These are phyloP conservation scores for Plantago elongata DNA, from an alignment of 257 asterid species.

Conservation along the genomic window DNA sequence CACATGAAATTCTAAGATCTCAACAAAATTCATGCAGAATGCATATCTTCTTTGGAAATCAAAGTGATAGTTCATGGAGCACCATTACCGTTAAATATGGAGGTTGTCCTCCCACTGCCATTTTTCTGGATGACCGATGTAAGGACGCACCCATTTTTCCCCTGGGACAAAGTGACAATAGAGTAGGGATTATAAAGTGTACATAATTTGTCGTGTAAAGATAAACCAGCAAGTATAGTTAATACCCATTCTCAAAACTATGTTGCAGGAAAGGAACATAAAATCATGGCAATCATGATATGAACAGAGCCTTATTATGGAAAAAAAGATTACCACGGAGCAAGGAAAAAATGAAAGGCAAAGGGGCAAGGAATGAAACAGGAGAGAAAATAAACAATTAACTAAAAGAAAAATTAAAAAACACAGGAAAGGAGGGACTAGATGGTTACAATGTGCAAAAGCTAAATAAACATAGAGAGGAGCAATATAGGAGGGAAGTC, in stretches of 20 bases:
- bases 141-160: constrained; percentile 77
- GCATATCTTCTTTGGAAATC: not conserved
- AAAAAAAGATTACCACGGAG: too few species aligned
- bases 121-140: constrained; percentile 39
- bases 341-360: too few species aligned
- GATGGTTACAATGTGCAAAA: too few species aligned
- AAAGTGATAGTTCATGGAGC: constrained; percentile 4
- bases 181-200: not conserved
- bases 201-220: not conserved
- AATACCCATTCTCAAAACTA: not conserved
- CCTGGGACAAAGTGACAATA: constrained; percentile 34
- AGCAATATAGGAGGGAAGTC: too few species aligned
- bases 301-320: too few species aligned
- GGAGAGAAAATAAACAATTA: too few species aligned
- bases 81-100: constrained; percentile 57
- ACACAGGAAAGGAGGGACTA: too few species aligned
- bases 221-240: constrained; percentile 4
- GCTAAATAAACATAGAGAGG: too few species aligned
- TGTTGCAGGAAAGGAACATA: not conserved
- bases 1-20: too few species aligned
- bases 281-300: not conserved
- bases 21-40: not conserved
- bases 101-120: constrained; percentile 61
- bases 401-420: too few species aligned
- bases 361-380: too few species aligned